Evolutionary conservation across 805 yeast genomes (phyloP).

Genomic region (Saccharomycopsis sp.): DNA sequence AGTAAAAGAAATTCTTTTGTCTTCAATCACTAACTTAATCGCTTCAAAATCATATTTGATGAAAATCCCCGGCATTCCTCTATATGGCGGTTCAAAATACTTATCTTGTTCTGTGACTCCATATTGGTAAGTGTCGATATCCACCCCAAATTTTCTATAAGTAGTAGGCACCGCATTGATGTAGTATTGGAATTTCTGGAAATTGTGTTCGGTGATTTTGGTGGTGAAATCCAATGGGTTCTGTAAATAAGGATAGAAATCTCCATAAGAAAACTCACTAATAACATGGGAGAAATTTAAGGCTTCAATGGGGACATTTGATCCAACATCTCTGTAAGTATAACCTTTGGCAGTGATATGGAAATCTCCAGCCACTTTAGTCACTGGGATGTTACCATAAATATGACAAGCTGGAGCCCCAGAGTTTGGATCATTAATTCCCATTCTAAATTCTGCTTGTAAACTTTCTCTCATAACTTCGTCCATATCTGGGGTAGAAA

Average conservation of each 20-base stretch:
- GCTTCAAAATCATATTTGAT: constrained; percentile 88
- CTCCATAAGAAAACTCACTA: constrained; percentile 84
- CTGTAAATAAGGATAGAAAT: constrained; percentile 71
- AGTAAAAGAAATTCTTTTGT: constrained; percentile 63
- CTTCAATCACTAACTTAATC: constrained; percentile 56
- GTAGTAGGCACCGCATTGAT: constrained; percentile 78
- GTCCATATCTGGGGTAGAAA: constrained; percentile 53
- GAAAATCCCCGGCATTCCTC: constrained; percentile 60
- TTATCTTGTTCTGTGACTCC: constrained; percentile 48
- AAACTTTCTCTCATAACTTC: constrained; percentile 55
- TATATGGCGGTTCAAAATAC: neutral
- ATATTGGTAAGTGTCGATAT: constrained; percentile 76
- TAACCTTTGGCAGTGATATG: constrained; percentile 72
- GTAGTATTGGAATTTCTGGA: constrained; percentile 51
- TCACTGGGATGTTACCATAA: constrained; percentile 74
- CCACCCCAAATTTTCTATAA: constrained; percentile 59
- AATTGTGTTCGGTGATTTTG: constrained; percentile 37
- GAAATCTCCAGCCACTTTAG: constrained; percentile 76
- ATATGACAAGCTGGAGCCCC: constrained; percentile 79
- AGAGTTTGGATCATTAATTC: constrained; percentile 30
- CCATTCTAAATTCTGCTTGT: constrained; percentile 50
- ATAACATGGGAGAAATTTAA: constrained; percentile 79
- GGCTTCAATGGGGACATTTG: constrained; percentile 35
- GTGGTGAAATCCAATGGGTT: constrained; percentile 83
- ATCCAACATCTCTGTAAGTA: constrained; percentile 42